phyloP scores from a whole-genome alignment of 768 basidiomycete genomes.

The Boletus rex-veris region DNA sequence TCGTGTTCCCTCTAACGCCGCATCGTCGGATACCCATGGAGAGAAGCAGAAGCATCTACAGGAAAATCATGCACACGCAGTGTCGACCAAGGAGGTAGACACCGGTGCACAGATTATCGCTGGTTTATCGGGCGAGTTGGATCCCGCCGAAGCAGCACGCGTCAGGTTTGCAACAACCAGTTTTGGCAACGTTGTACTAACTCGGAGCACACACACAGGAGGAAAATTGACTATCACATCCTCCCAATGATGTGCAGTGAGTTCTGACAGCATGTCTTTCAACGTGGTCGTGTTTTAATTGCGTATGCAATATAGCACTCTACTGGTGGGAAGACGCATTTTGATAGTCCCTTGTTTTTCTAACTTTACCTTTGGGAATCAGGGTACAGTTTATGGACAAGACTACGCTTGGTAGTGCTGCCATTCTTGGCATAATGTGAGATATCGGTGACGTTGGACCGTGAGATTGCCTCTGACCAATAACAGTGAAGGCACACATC shows the following conservation, averaged over 20 bases:
- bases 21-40: slow-evolving; percentile 9
- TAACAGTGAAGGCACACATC: slow-evolving; percentile 52
- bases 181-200: not conserved
- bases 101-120: slow-evolving; percentile 58
- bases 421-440: slow-evolving; percentile 69
- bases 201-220: slow-evolving; percentile 25
- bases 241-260: slow-evolving; percentile 69
- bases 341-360: too few species aligned
- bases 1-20: slow-evolving; percentile 4
- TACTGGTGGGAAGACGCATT: slow-evolving; percentile 42
- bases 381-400: slow-evolving; percentile 84
- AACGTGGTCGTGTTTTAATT: not conserved
- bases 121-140: slow-evolving; percentile 41
- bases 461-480: not conserved
- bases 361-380: not conserved
- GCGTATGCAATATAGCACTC: slow-evolving; percentile 37
- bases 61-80: slow-evolving; percentile 16
- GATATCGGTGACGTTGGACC: slow-evolving; percentile 8
- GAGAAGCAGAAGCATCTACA: slow-evolving; percentile 12
- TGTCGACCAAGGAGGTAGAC: slow-evolving; percentile 50
- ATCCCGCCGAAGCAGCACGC: slow-evolving; percentile 48
- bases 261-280: slow-evolving; percentile 23
- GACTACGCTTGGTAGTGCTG: slow-evolving; percentile 61
- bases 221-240: slow-evolving; percentile 66
- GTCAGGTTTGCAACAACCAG: slow-evolving; percentile 40